Conservation (phyloP, 2,329 filamentous ascomycete genomes). For the Periconia digitata region DNA sequence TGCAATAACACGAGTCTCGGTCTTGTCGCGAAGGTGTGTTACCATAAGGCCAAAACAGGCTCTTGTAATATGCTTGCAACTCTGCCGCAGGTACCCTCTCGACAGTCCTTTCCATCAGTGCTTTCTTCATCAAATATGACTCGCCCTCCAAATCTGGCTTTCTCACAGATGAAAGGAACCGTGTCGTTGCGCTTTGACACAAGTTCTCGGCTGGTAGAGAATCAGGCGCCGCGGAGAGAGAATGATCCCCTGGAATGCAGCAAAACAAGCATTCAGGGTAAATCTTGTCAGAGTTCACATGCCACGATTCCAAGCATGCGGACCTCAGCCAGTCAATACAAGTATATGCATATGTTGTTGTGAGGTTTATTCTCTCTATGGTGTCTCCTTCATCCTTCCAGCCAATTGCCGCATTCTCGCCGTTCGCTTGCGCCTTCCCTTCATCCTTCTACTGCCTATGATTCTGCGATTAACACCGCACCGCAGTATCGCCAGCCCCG, state of each 20-base stretch:
- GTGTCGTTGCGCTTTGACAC: conserved; percentile 10
- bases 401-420: conserved; percentile 7
- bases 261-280: conserved; percentile 10
- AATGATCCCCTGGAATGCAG: conserved; percentile 12
- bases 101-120: conserved; percentile 1
- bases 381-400: conserved; percentile 8
- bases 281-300: background rate
- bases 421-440: background rate
- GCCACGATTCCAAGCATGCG: background rate
- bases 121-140: conserved; percentile 7
- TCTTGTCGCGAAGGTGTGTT: no score
- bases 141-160: conserved; percentile 12
- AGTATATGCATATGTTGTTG: conserved; percentile 5
- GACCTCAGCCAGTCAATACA: conserved; percentile 2
- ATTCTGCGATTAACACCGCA: background rate
- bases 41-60: no score
- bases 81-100: conserved; percentile 2
- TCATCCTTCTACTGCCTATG: background rate
- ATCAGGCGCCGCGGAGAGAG: conserved; percentile 14
- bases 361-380: conserved; percentile 9
- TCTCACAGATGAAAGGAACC: conserved; percentile 15
- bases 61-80: no score
- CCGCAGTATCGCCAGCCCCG: conserved; percentile 11
- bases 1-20: no score
- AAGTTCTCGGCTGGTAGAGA: conserved; percentile 14